Percentiles rank a stretch among this genome's conserved stretches.
Conservation (phyloP, 352 stramenopile genomes). For the Pythium brachiatum region DNA sequence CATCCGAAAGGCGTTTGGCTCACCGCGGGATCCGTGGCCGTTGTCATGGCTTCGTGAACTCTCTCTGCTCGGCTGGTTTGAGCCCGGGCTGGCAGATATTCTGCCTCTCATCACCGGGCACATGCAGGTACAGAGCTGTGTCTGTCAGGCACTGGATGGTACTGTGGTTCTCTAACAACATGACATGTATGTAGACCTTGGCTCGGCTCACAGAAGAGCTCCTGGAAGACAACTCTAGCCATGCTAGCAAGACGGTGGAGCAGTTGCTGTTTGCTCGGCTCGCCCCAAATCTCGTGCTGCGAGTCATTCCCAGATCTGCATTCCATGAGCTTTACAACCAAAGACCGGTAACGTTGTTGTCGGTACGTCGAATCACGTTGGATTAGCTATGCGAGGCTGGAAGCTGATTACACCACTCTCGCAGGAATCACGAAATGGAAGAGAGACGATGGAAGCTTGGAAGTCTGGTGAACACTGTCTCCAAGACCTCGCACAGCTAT, state of each 20-base stretch:
- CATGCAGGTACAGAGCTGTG: slow-evolving; percentile 14
- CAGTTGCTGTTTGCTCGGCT: slow-evolving; percentile 58
- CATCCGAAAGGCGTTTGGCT: slow-evolving; percentile 16
- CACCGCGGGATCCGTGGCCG: slow-evolving; percentile 17
- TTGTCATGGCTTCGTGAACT: slow-evolving; percentile 27
- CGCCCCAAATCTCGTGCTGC: slow-evolving; percentile 57
- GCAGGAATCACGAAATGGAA: not conserved
- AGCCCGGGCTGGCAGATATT: not conserved
- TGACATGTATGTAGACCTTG: slow-evolving; percentile 26
- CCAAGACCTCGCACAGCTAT: slow-evolving; percentile 19
- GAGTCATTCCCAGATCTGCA: slow-evolving; percentile 39
- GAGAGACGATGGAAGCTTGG: not conserved
- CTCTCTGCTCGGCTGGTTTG: slow-evolving; percentile 22
- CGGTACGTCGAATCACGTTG: slow-evolving; percentile 4
- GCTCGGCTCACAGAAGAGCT: slow-evolving; percentile 43
- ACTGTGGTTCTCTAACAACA: not conserved
- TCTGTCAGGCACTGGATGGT: not conserved
- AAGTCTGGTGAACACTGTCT: not conserved
- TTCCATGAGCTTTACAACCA: slow-evolving; percentile 1
- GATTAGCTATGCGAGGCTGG: no score
- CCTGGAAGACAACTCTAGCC: slow-evolving; percentile 41
- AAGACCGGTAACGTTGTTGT: slow-evolving; percentile 2
- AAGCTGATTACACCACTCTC: no score
- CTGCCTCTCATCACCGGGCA: slow-evolving; percentile 15
- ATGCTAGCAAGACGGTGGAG: slow-evolving; percentile 34